Conservation (phyloP, 1,139 yeast genomes). For the Kodamaea arcana region DNA sequence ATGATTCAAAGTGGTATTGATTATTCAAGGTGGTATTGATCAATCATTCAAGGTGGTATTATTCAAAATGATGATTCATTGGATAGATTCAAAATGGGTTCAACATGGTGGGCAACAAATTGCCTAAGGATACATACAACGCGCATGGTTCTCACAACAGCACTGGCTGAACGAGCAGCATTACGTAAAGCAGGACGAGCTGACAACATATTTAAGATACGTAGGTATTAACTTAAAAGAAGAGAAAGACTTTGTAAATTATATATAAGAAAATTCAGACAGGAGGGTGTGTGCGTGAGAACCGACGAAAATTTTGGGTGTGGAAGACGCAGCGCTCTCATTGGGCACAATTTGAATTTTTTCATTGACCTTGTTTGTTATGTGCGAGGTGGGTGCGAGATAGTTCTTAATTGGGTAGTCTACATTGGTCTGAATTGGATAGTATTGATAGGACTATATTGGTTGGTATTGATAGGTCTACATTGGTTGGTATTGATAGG, state of each 20-base stretch:
- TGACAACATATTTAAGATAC: constrained; percentile 56
- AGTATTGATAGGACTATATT: no score
- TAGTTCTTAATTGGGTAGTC: not conserved
- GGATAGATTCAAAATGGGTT: no score
- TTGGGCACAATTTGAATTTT: constrained; percentile 3
- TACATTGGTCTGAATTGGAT: no score
- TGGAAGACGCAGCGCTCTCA: constrained; percentile 5
- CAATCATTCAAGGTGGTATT: no score
- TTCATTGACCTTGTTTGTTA: not conserved
- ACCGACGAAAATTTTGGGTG: constrained; percentile 7
- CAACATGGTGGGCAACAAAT: no score
- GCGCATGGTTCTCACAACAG: constrained; percentile 60
- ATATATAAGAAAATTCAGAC: constrained; percentile 7
- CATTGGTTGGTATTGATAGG: no score
- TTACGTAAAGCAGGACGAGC: constrained; percentile 80
- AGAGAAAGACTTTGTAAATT: constrained; percentile 2
- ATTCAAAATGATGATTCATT: no score
- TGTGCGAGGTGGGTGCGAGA: not conserved
- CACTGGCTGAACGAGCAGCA: constrained; percentile 73
- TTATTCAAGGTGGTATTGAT: no score
- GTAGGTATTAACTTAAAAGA: not conserved
- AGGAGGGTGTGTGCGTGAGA: constrained; percentile 8
- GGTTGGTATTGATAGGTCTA: no score
- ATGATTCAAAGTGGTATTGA: no score
- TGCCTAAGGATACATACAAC: constrained; percentile 65